Evolutionary conservation across 78 protist genomes (phyloP).

Genomic region (Anaeramoeba flamelloides): DNA sequence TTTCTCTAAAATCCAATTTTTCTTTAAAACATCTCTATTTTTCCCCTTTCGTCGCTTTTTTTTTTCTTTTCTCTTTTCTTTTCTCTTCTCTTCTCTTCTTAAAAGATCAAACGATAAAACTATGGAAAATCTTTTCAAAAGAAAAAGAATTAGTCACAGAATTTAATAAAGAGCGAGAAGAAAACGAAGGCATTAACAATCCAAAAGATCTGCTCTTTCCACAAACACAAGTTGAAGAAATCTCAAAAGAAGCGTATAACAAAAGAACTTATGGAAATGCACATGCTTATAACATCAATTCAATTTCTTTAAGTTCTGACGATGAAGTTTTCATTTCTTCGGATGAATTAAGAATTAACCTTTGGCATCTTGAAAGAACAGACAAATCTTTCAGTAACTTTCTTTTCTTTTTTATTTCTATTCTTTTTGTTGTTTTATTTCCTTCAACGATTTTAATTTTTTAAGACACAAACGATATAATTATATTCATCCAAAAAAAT

Average conservation of each 20-base stretch:
- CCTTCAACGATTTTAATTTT: too few relatives aligned
- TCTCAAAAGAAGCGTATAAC: too few relatives aligned
- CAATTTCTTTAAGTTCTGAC: slow-evolving; percentile 22
- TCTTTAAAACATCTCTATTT: neutral
- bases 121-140: slow-evolving; percentile 82
- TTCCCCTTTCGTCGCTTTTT: neutral
- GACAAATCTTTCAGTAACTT: slow-evolving; percentile 48
- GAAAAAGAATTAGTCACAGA: too few relatives aligned
- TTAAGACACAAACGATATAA: too few relatives aligned
- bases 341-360: slow-evolving; percentile 90
- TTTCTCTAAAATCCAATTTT: neutral
- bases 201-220: too few relatives aligned
- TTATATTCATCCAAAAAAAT: too few relatives aligned
- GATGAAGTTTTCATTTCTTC: slow-evolving; percentile 64
- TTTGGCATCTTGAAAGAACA: slow-evolving; percentile 69
- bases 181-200: too few relatives aligned
- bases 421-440: too few relatives aligned
- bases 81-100: slow-evolving; percentile 5
- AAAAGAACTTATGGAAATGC: slow-evolving; percentile 66
- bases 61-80: slow-evolving; percentile 3
- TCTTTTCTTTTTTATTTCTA: neutral
- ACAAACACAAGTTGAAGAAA: too few relatives aligned
- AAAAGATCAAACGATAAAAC: slow-evolving; percentile 89
- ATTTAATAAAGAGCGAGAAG: too few relatives aligned
- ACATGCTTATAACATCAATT: slow-evolving; percentile 91